Conservation (phyloP, 371 early-diverging fungal genomes). For the Cokeromyces recurvatus region DNA sequence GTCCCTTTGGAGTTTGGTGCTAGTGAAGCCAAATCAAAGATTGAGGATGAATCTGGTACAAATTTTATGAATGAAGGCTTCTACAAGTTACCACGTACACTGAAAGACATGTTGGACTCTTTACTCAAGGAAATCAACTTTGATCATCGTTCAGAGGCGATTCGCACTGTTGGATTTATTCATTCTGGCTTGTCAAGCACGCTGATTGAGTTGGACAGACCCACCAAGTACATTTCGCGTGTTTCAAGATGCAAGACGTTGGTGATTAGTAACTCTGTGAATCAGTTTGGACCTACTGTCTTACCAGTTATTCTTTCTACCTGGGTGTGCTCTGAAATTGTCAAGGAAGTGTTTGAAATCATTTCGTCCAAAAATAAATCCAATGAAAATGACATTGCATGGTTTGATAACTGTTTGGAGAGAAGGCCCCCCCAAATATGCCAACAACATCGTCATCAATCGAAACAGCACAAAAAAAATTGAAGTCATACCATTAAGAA, state of each 20-base stretch:
- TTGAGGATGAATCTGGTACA: slow-evolving; percentile 2
- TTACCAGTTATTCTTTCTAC: slow-evolving; percentile 11
- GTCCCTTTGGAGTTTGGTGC: slow-evolving; percentile 9
- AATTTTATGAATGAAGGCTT: slow-evolving; percentile 11
- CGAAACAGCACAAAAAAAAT: not conserved
- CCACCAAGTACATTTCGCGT: slow-evolving; percentile 8
- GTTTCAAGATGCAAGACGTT: slow-evolving; percentile 4
- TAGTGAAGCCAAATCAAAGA: slow-evolving; percentile 5
- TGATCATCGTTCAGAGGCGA: slow-evolving; percentile 1
- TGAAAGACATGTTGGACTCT: slow-evolving; percentile 7
- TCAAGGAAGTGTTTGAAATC: slow-evolving; percentile 9
- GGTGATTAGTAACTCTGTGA: slow-evolving; percentile 5
- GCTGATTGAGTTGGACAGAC: slow-evolving; percentile 9
- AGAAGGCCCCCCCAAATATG: slow-evolving; percentile 5
- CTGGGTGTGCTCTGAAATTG: slow-evolving; percentile 9
- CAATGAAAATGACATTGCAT: slow-evolving; percentile 6
- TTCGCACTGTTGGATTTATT: slow-evolving; percentile 5
- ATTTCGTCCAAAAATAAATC: not conserved
- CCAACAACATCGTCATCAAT: slow-evolving; percentile 3
- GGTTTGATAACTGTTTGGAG: slow-evolving; percentile 11
- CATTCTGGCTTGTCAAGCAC: slow-evolving; percentile 8
- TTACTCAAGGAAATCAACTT: not conserved
- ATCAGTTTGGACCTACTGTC: slow-evolving; percentile 7
- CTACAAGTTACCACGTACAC: slow-evolving; percentile 1
- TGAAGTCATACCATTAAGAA: not conserved